These are phyloP conservation scores for Wallacemonas sp. DNA, from an alignment of 208 protist genomes.

Conservation along the genomic window DNA sequence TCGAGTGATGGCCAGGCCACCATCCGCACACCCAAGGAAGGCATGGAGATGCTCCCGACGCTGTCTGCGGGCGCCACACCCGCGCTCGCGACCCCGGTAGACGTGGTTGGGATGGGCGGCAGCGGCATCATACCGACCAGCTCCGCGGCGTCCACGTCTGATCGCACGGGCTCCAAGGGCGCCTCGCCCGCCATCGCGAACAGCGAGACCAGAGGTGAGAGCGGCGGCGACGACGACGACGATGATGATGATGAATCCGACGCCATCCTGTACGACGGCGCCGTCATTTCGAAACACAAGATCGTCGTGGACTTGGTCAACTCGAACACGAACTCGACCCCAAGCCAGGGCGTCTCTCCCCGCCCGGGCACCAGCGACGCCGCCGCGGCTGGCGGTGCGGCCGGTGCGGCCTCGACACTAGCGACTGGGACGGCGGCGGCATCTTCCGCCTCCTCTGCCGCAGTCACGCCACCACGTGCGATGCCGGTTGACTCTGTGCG, in stretches of 20 bases:
- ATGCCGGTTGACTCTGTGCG: constrained; percentile 12
- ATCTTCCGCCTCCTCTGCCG: not conserved
- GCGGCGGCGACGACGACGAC: not conserved
- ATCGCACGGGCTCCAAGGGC: no score
- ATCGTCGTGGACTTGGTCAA: constrained; percentile 16
- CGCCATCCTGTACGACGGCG: constrained; percentile 17
- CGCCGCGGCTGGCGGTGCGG: not conserved
- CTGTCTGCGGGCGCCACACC: not conserved
- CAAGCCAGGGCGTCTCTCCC: constrained; percentile 3
- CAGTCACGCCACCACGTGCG: not conserved
- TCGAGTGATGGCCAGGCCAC: constrained; percentile 9
- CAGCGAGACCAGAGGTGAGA: not conserved
- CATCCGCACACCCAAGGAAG: not conserved
- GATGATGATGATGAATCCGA: constrained; percentile 3
- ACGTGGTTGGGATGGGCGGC: not conserved
- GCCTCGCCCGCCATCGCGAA: not conserved
- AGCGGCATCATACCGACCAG: no score
- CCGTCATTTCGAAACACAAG: constrained; percentile 10
- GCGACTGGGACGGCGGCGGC: constrained; percentile 17
- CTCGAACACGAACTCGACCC: not conserved
- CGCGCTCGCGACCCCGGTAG: not conserved
- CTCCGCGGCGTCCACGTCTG: no score
- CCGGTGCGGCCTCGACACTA: no score
- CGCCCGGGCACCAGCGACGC: not conserved
- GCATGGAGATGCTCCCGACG: constrained; percentile 19